Base-by-base conservation (phyloP, 2,329 filamentous ascomycete genomes). In the Beauveria asiatica region DNA sequence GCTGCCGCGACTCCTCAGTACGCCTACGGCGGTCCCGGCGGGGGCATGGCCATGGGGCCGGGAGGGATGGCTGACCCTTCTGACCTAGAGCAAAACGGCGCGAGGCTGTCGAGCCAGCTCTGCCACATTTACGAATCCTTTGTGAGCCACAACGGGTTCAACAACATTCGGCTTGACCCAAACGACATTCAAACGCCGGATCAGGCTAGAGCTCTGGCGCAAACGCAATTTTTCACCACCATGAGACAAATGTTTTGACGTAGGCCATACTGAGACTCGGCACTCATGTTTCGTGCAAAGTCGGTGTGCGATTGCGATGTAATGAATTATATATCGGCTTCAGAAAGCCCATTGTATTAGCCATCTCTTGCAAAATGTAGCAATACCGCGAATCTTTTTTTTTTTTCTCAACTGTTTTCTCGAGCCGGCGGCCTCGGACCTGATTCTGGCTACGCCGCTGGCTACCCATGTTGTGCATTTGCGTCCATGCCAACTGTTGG, bases 201-300 rank as follows among this genome's bases (percentile, higher is more conserved):
- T 10, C 57, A 59, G 57, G 39, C 45, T 11, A 30, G 39, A 41
- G 21, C 6, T 13, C 27, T 19, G 8, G 48, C 48, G 39, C 57
- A 59, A 16, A 25, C 21, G 17, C 10, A 11, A 6, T 52, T 59
- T 10, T 59, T 33, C 19, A 11, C n/a, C 16, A 44, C 33, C 6
- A 52, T 59, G 48, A 30, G 57, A 49, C 25, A 52, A 19, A 59
- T 59, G 57, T 59, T 59, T 37, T 59, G 37, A 25, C 5, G 21
- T 19, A 9, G 23, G 13, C 13, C n/a, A 21, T 23, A n/a, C 7
- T 33, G 37, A 13, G 11, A 25, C 11, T 27, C 3, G 7, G 7
- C 5, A 42, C 5, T 37, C 11, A 2, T 13, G 5, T 37, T 37
- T 13, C 10, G 30, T 33, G 30, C 10, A 33, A 33, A 11, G 30